Evolutionary conservation across 129 eudicot genomes (phyloP), one percentile per base, ranked within the genome.

Genomic region (Rutidosis leptorrhynchoides): DNA sequence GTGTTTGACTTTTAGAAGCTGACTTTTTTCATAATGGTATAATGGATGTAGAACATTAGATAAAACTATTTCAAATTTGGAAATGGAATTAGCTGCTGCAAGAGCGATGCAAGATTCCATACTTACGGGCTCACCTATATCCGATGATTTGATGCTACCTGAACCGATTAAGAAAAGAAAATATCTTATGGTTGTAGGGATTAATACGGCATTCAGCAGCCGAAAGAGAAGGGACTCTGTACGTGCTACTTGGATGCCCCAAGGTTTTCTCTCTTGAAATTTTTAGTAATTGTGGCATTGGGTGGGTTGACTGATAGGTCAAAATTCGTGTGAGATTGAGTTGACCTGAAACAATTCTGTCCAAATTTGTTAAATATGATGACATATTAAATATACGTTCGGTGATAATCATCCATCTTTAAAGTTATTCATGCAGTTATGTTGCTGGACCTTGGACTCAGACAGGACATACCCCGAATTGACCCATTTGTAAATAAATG

Each of bases 201-300:
- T 92, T 48, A 92, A 92, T 68, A 92, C 98, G 62, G 98, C 98
- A 68, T 92, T 92, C 73, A 92, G 91, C 78, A 92, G 98, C 79
- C 87, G 98, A 52, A 88, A 85, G 78, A 79, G 98, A 82, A 81
- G 98, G 74, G 98, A 92, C 70, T 92, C 98, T 0, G 83, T 92
- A 30, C 98, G 98, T 77, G 94, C 96, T 65, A 92, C 96, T 8
- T 92, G 96, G 98, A 88, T 92, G 96, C 96, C 85, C 49, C 94
- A 88, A 85, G 98, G 96, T 91, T 48, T 0, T 58, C 2, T 2
- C n/a, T 28, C 49, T 20, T 46, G 26, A 1, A n/a, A n/a, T 63
- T 54, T 67, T n/a, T n/a, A n/a, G n/a, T n/a, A n/a, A n/a, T n/a
- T n/a, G n/a, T n/a, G n/a, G n/a, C n/a, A n/a, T n/a, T n/a, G n/a